Evolutionary conservation across 306 rosid genomes (phyloP).

Genomic region (Castanopsis chinensis): DNA sequence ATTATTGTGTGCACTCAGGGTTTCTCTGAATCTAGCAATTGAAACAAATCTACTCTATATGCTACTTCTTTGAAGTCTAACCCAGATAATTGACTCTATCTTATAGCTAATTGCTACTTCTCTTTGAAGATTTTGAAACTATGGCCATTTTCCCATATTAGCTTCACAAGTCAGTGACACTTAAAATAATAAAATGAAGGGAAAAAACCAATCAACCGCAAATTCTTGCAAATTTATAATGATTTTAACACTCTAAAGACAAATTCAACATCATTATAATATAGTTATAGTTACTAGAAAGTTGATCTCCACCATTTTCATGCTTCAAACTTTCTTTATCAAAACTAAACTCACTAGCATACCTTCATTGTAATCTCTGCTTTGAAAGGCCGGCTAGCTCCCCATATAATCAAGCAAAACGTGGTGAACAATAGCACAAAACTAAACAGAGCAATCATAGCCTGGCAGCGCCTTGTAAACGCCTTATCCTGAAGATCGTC

Average conservation of each 20-base stretch:
- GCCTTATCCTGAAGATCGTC: constrained; percentile 60
- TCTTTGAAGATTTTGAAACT: too few relatives aligned
- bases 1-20: background rate
- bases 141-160: too few relatives aligned
- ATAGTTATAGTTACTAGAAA: background rate
- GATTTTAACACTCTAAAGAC: background rate
- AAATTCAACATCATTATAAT: background rate
- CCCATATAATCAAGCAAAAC: constrained; percentile 93
- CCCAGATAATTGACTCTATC: too few relatives aligned
- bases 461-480: constrained; percentile 60
- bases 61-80: too few relatives aligned
- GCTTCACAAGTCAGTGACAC: too few relatives aligned
- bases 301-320: background rate
- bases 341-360: background rate
- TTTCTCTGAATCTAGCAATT: background rate
- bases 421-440: constrained; percentile 65
- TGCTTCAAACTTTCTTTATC: background rate
- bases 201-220: too few relatives aligned
- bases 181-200: too few relatives aligned
- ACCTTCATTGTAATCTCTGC: constrained; percentile 68
- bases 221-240: background rate
- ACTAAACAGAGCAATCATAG: constrained; percentile 55
- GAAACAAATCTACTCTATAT: background rate
- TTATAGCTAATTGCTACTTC: too few relatives aligned
- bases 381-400: constrained; percentile 82